These are phyloP conservation scores for Sporothrix phasma DNA, from an alignment of 2,329 filamentous ascomycete species.

Conservation along the genomic window DNA sequence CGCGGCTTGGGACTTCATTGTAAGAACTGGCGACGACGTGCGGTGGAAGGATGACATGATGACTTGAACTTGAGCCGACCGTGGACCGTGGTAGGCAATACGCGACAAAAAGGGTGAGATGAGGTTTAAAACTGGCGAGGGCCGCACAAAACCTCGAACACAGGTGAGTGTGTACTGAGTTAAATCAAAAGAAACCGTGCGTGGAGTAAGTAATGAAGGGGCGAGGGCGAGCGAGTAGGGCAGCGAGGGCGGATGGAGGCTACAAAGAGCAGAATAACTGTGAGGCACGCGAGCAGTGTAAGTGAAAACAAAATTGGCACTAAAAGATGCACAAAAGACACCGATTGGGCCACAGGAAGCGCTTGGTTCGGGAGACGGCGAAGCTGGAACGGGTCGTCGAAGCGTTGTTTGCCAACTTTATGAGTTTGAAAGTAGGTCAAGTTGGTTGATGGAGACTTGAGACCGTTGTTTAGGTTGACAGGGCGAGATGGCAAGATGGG, in stretches of 20 bases:
- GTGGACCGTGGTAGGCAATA: neutral
- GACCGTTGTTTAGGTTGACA: too few species aligned
- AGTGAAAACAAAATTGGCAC: slow-evolving; percentile 6
- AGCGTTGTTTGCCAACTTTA: neutral
- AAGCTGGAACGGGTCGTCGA: neutral
- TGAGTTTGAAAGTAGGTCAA: neutral
- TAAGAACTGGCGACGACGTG: slow-evolving; percentile 38
- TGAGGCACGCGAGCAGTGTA: slow-evolving; percentile 16
- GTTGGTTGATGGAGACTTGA: neutral
- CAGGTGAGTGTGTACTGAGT: neutral
- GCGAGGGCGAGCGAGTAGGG: neutral
- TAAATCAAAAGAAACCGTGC: neutral
- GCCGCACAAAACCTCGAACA: neutral
- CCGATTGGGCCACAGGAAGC: neutral
- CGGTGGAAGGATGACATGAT: slow-evolving; percentile 37
- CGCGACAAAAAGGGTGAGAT: neutral
- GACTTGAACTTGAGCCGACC: neutral
- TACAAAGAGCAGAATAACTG: neutral
- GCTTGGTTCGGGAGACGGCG: neutral
- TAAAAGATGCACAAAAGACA: neutral
- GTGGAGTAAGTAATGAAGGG: neutral
- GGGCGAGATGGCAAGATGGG: neutral
- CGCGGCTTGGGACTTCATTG: slow-evolving; percentile 35
- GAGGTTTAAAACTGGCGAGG: neutral
- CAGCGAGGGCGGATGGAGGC: neutral